Conservation (phyloP, 2,329 filamentous ascomycete species). For the Aspergillus pseudoglaucus region DNA sequence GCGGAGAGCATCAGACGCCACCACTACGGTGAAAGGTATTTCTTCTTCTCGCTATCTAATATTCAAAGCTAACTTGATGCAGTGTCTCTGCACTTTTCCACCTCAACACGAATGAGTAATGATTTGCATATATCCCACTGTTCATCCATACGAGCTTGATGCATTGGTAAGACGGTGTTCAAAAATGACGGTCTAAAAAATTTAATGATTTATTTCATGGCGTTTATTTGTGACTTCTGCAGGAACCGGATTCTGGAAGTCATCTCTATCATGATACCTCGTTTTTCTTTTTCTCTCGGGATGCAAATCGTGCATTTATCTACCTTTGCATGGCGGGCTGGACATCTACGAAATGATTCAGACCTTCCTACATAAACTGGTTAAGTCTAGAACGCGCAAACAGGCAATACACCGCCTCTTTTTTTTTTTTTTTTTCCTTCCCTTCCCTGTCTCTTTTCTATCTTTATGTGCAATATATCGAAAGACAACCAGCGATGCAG, state of each 20-base stretch:
- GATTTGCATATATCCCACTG: background rate
- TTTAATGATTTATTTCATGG: slow-evolving; percentile 11
- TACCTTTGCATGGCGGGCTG: too few species aligned
- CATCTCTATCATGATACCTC: too few species aligned
- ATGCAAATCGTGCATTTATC: background rate
- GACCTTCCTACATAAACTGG: too few species aligned
- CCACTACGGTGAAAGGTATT: slow-evolving; percentile 80
- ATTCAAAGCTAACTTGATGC: slow-evolving; percentile 16
- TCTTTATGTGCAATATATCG: background rate
- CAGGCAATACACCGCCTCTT: too few species aligned
- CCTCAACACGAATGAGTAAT: slow-evolving; percentile 37
- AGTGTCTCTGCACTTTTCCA: slow-evolving; percentile 57
- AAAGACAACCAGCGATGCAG: slow-evolving; percentile 62
- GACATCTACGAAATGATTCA: too few species aligned
- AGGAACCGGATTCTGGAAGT: background rate
- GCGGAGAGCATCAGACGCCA: slow-evolving; percentile 92
- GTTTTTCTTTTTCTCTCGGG: background rate
- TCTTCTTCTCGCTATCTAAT: slow-evolving; percentile 47
- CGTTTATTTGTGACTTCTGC: slow-evolving; percentile 5
- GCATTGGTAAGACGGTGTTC: slow-evolving; percentile 16
- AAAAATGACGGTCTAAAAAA: slow-evolving; percentile 17
- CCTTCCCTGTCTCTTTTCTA: slow-evolving; percentile 3
- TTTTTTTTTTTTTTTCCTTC: slow-evolving; percentile 7
- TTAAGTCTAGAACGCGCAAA: too few species aligned
- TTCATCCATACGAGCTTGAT: background rate